These are phyloP conservation scores for Capronia coronata DNA, from an alignment of 2,329 filamentous ascomycete species.

Conservation along the genomic window DNA sequence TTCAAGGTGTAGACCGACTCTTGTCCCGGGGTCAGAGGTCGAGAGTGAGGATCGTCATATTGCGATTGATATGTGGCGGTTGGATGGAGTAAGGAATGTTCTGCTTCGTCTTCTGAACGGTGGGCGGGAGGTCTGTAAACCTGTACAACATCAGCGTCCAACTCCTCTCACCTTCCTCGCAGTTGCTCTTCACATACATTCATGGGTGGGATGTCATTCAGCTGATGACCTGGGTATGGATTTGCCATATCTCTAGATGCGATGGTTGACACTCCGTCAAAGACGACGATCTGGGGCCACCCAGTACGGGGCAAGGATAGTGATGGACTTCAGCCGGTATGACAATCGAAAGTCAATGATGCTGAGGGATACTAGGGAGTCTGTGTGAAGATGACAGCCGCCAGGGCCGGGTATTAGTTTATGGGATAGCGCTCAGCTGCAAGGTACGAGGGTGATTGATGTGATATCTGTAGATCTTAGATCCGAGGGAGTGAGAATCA, in stretches of 20 bases:
- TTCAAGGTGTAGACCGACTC: slow-evolving; percentile 63
- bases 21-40: slow-evolving; percentile 51
- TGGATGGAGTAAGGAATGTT: slow-evolving; percentile 42
- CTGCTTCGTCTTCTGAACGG: slow-evolving; percentile 37
- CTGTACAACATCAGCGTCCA: slow-evolving; percentile 8
- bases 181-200: slow-evolving; percentile 17
- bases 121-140: slow-evolving; percentile 32
- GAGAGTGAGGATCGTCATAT: slow-evolving; percentile 52
- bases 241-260: slow-evolving; percentile 16
- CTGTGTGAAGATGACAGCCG: slow-evolving; percentile 17
- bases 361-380: not conserved
- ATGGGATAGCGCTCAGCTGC: not conserved
- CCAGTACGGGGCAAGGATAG: not conserved
- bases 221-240: slow-evolving; percentile 43
- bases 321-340: not conserved
- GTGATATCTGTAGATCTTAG: no score
- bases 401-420: slow-evolving; percentile 11
- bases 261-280: not conserved
- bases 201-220: slow-evolving; percentile 20
- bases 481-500: not conserved
- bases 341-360: not conserved
- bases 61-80: slow-evolving; percentile 42
- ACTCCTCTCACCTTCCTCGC: not conserved
- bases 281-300: no score
- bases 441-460: not conserved